phyloP scores from a whole-genome alignment of 202 grass and related monocot species.

The Brachypodium distachyon region DNA sequence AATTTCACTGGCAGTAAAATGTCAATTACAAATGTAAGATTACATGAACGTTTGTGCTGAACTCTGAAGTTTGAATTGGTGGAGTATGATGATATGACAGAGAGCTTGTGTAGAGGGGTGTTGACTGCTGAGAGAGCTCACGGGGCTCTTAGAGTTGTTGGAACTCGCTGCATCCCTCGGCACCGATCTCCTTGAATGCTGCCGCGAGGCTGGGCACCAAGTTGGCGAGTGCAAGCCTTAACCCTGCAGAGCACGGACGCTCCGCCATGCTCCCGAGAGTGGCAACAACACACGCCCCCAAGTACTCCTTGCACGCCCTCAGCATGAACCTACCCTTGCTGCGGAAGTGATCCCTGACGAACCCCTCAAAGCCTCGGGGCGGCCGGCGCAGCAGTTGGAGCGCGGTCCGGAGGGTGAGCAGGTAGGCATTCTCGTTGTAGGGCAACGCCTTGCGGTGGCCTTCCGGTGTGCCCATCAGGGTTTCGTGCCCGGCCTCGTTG shows the following conservation, averaged over 20 bases:
- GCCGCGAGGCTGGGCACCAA: constrained; percentile 32
- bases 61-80: too few relatives aligned
- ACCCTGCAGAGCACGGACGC: constrained; percentile 12
- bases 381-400: constrained; percentile 34
- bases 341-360: constrained; percentile 42
- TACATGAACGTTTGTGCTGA: too few relatives aligned
- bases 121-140: too few relatives aligned
- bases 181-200: neutral
- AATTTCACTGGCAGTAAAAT: too few relatives aligned
- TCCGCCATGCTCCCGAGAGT: neutral
- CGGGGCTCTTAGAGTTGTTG: neutral
- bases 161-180: neutral
- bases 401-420: constrained; percentile 11
- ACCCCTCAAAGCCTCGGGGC: constrained; percentile 42
- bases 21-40: too few relatives aligned
- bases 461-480: constrained; percentile 34
- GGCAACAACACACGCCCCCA: neutral
- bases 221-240: constrained; percentile 14
- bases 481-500: constrained; percentile 49
- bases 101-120: too few relatives aligned
- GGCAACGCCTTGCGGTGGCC: constrained; percentile 33
- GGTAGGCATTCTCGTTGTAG: constrained; percentile 7
- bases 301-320: constrained; percentile 39
- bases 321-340: constrained; percentile 14
- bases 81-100: too few relatives aligned